Base-by-base conservation (phyloP, 148 eudicot genomes). In the Rhododendron ovatum region DNA sequence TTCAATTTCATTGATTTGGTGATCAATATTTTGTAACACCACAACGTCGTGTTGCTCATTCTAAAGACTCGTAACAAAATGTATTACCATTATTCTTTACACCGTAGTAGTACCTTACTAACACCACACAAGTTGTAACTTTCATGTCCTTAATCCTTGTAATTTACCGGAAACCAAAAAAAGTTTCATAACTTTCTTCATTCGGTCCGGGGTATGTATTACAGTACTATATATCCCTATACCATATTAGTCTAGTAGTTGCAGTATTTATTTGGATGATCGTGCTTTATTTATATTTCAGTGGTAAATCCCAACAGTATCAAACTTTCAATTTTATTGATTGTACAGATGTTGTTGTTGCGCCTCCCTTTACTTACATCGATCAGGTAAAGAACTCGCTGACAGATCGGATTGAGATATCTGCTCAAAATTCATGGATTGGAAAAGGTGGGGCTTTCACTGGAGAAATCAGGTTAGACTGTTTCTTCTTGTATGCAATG, bases 371-470 rank as follows among this genome's bases (percentile, higher is more conserved):
- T 89, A 87, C 95, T 84, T 96, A 96, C 89, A 87, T 96, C 86
- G 96, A 96, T 88, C 96, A 92, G 91, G 99, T 96, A 28, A 96
- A 94, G 93, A 94, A 79, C 88, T 92, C 98, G 37, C 87, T 96
- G 77, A 89, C 96, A 80, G 93, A 88, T 84, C 93, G 95, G 69
- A 90, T 96, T 30, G 98, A 95, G 91, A 89, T 96, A 88, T 92
- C 99, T 82, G 99, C 94, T 47, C 99, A 96, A 88, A 96, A 96
- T 88, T 95, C 96, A 88, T 96, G 99, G 99, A 92, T 91, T 74
- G 96, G 96, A 50, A 96, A 96, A 88, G 99, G 98, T 88, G 99
- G 99, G 83, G 98, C 98, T 84, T 96, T 94, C 87, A 96, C 99
- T 1, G 99, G 99, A 87, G 99, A 96, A 91, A 96, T 96, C 94